These are phyloP conservation scores for Mortierella polycephala DNA, from an alignment of 371 early-diverging fungal genomes.

Conservation along the genomic window DNA sequence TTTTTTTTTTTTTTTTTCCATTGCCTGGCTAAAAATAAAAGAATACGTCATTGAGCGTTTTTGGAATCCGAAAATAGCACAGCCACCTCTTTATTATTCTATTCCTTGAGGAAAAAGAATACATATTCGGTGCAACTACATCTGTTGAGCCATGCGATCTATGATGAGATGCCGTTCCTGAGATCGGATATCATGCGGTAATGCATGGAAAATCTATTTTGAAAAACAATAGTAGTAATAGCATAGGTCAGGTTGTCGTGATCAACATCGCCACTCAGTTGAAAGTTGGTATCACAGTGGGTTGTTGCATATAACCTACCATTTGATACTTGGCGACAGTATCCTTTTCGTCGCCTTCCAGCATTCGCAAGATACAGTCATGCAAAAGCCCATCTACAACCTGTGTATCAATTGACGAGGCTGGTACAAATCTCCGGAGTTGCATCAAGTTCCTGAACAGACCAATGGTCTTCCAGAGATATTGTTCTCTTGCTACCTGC, in stretches of 20 bases:
- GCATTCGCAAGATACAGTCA: slow-evolving; percentile 43
- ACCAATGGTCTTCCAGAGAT: slow-evolving; percentile 49
- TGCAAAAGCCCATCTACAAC: slow-evolving; percentile 50
- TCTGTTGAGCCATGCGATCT: slow-evolving; percentile 37
- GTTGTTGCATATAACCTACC: slow-evolving; percentile 2
- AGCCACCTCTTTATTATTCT: neutral
- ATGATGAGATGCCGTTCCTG: slow-evolving; percentile 43
- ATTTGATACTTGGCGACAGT: slow-evolving; percentile 44
- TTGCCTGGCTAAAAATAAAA: neutral
- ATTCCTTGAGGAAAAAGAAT: neutral
- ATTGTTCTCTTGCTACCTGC: slow-evolving; percentile 29
- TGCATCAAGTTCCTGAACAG: slow-evolving; percentile 45
- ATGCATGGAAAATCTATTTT: slow-evolving; percentile 38
- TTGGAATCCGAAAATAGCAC: neutral
- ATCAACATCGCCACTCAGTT: neutral
- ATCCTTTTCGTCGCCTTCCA: slow-evolving; percentile 48
- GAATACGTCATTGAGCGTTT: neutral
- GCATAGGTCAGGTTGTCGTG: neutral
- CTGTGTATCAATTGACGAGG: slow-evolving; percentile 17
- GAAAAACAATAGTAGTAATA: neutral
- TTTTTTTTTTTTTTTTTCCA: neutral
- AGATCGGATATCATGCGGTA: slow-evolving; percentile 46
- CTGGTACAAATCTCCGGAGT: slow-evolving; percentile 44
- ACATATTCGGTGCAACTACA: slow-evolving; percentile 3
- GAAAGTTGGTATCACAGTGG: neutral